phyloP scores from a whole-genome alignment of 108 stramenopile species.

The Fistulifera solaris region DNA sequence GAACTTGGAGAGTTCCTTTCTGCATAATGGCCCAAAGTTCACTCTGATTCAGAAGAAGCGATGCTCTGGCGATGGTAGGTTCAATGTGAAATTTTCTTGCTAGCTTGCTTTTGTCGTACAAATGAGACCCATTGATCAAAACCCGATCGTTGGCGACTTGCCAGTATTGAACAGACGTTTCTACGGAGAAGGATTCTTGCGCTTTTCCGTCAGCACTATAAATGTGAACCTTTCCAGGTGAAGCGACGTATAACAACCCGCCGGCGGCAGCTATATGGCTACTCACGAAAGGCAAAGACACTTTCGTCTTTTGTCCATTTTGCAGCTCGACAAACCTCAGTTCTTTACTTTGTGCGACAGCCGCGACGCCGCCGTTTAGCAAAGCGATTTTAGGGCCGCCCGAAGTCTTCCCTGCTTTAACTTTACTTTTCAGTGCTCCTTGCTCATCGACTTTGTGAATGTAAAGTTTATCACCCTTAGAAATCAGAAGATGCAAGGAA shows the following conservation, averaged over 20 bases:
- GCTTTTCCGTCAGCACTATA: too few relatives aligned
- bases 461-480: slow-evolving; percentile 11
- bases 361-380: background rate
- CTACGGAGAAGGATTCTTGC: too few relatives aligned
- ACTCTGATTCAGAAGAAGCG: background rate
- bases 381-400: slow-evolving; percentile 5
- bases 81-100: too few relatives aligned
- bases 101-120: too few relatives aligned
- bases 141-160: too few relatives aligned
- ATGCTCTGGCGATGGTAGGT: background rate
- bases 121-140: too few relatives aligned
- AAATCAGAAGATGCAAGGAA: slow-evolving; percentile 17
- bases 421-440: slow-evolving; percentile 23
- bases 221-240: background rate
- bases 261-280: background rate
- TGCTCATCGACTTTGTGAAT: slow-evolving; percentile 26
- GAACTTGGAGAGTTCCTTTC: slow-evolving; percentile 4
- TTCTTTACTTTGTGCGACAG: slow-evolving; percentile 1
- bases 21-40: slow-evolving; percentile 1
- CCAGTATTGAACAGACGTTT: too few relatives aligned
- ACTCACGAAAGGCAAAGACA: background rate
- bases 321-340: background rate
- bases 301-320: slow-evolving; percentile 2
- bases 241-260: background rate
- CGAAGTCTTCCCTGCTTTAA: slow-evolving; percentile 25